Conservation (phyloP, 2,329 filamentous ascomycete species). For the Clonostachys sp. region DNA sequence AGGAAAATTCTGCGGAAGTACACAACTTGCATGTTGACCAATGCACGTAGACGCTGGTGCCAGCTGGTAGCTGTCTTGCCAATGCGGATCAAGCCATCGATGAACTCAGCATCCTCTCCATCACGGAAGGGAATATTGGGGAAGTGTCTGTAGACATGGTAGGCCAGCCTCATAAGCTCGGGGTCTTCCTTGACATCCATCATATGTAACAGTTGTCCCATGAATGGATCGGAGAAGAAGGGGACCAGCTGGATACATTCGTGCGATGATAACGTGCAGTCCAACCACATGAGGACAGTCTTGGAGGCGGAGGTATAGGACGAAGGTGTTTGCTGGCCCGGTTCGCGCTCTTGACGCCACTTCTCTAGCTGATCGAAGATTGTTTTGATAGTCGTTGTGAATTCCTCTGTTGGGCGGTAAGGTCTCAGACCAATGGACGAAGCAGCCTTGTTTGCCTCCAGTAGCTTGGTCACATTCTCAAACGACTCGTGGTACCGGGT, state of each 20-base stretch:
- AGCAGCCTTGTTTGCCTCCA: slow-evolving; percentile 71
- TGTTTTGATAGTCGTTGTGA: slow-evolving; percentile 64
- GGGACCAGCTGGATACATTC: slow-evolving; percentile 87
- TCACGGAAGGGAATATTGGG: slow-evolving; percentile 90
- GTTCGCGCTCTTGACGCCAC: slow-evolving; percentile 80
- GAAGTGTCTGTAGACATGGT: slow-evolving; percentile 93
- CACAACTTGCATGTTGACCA: slow-evolving; percentile 98
- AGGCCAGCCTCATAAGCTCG: slow-evolving; percentile 88
- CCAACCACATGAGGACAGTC: slow-evolving; percentile 92
- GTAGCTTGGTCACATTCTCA: slow-evolving; percentile 67
- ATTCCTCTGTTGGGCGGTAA: slow-evolving; percentile 74
- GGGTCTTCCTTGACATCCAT: slow-evolving; percentile 99
- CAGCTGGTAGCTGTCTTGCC: slow-evolving; percentile 80
- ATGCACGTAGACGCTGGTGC: slow-evolving; percentile 90
- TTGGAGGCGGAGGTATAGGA: slow-evolving; percentile 95
- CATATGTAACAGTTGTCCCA: slow-evolving; percentile 95
- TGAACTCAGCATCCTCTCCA: slow-evolving; percentile 81
- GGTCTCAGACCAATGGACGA: slow-evolving; percentile 83
- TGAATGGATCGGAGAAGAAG: slow-evolving; percentile 87
- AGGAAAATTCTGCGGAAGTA: slow-evolving; percentile 97
- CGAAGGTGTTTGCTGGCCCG: slow-evolving; percentile 88
- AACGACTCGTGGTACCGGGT: slow-evolving; percentile 95
- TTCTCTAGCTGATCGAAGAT: slow-evolving; percentile 77
- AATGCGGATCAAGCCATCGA: slow-evolving; percentile 80
- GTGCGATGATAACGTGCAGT: slow-evolving; percentile 83